phyloP scores from a whole-genome alignment of 106 monocot genomes.

The Acanthochlamys bracteata region DNA sequence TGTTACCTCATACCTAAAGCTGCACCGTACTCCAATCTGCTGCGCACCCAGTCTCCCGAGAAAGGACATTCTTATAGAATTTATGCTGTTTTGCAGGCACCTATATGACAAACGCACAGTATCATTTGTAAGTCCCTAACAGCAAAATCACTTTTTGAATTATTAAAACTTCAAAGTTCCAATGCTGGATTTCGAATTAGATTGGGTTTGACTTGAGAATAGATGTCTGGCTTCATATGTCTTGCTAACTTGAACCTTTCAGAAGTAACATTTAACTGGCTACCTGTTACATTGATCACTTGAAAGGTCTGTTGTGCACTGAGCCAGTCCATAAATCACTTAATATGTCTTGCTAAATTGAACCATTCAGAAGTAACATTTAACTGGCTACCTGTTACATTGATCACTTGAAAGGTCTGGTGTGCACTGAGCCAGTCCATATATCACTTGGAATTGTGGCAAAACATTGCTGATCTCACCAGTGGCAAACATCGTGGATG shows the following conservation, averaged over 20 bases:
- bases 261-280: no score
- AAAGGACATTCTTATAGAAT: background rate
- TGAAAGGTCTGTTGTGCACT: slow-evolving; percentile 23
- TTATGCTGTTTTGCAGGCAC: slow-evolving; percentile 3
- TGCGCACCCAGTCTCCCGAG: background rate
- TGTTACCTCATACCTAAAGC: background rate
- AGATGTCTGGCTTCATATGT: no score
- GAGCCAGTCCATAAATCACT: slow-evolving; percentile 17
- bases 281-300: background rate
- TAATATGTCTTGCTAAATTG: no score
- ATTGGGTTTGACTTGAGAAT: no score
- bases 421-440: slow-evolving; percentile 25
- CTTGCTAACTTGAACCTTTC: no score
- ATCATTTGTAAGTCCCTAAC: no score
- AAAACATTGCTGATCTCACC: slow-evolving; percentile 1
- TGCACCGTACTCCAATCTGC: background rate
- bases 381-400: background rate
- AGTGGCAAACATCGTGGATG: background rate
- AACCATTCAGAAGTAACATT: no score
- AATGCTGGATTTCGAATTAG: no score
- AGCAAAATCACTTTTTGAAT: no score
- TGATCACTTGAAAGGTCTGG: slow-evolving; percentile 2
- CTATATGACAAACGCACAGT: background rate
- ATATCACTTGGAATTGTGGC: background rate
- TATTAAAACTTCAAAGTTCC: no score